phyloP scores from a whole-genome alignment of 1,284 basidiomycete genomes.

The Lignosus rhinocerotis region DNA sequence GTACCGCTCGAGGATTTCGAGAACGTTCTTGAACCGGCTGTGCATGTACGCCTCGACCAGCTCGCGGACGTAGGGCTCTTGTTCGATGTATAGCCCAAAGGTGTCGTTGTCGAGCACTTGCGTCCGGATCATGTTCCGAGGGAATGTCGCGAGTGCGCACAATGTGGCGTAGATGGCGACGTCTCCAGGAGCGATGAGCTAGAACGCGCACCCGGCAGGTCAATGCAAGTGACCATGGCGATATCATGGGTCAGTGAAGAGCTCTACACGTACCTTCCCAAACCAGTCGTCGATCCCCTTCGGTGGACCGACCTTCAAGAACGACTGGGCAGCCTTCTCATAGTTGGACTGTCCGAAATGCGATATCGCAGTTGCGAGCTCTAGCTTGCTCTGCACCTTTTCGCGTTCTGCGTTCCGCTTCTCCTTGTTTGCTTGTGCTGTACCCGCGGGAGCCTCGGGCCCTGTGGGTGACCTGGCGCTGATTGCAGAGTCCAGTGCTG shows the following conservation, averaged over 20 bases:
- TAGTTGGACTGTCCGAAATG: conserved; percentile 70
- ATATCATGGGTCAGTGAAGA: not conserved
- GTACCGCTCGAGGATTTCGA: conserved; percentile 71
- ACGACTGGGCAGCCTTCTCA: conserved; percentile 71
- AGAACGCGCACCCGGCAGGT: not conserved
- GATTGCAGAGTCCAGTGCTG: conserved; percentile 70
- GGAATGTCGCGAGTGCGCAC: conserved; percentile 76
- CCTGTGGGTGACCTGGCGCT: conserved; percentile 17
- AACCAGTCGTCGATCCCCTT: conserved; percentile 72
- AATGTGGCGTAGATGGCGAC: conserved; percentile 83
- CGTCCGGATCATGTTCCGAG: conserved; percentile 67
- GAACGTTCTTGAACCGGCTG: conserved; percentile 79
- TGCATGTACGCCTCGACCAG: conserved; percentile 80
- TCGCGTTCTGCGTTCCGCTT: conserved; percentile 59
- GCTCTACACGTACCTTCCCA: conserved; percentile 49
- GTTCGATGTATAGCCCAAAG: conserved; percentile 79
- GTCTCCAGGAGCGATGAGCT: conserved; percentile 78
- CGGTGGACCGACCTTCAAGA: conserved; percentile 68
- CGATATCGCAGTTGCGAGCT: conserved; percentile 75
- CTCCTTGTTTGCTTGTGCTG: conserved; percentile 26
- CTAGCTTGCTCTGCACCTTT: conserved; percentile 73
- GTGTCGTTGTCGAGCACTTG: conserved; percentile 69
- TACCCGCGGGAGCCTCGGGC: conserved; percentile 31
- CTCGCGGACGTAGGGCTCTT: conserved; percentile 83
- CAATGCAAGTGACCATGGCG: not conserved